Evolutionary conservation across 208 protist species (phyloP).

Genomic region (Crithidia sp.): DNA sequence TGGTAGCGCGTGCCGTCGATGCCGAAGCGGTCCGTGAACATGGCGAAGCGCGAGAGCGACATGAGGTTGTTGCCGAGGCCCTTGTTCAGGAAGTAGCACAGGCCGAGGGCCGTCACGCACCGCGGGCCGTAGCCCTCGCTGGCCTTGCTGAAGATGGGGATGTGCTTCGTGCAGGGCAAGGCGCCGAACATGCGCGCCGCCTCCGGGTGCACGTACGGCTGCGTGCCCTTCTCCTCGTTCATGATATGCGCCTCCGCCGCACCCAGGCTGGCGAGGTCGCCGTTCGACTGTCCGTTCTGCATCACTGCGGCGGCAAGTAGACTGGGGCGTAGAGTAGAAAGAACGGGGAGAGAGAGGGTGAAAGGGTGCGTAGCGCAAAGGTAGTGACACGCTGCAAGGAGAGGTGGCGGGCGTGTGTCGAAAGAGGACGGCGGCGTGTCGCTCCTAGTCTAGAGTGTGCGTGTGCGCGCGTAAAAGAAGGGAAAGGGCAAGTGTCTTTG

Average conservation of each 20-base stretch:
- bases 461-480: too few species aligned
- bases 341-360: too few species aligned
- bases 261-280: too few species aligned
- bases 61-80: slow-evolving; percentile 53
- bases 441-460: too few species aligned
- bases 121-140: slow-evolving; percentile 46
- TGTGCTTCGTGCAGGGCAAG: background rate
- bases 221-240: background rate
- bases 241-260: background rate
- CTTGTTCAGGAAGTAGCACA: slow-evolving; percentile 53
- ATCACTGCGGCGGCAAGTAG: too few species aligned
- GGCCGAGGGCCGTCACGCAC: slow-evolving; percentile 32
- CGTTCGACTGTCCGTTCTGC: too few species aligned
- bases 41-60: slow-evolving; percentile 35
- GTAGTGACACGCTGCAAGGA: too few species aligned
- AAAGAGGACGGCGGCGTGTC: too few species aligned
- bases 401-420: too few species aligned
- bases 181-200: slow-evolving; percentile 7
- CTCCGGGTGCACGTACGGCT: slow-evolving; percentile 33
- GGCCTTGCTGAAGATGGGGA: slow-evolving; percentile 45
- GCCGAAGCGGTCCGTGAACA: slow-evolving; percentile 49
- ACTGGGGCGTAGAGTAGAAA: too few species aligned
- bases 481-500: too few species aligned
- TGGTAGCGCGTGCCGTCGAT: slow-evolving; percentile 45
- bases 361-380: too few species aligned